phyloP scores from a whole-genome alignment of 1,284 basidiomycete genomes.

The Irpex lacteus region DNA sequence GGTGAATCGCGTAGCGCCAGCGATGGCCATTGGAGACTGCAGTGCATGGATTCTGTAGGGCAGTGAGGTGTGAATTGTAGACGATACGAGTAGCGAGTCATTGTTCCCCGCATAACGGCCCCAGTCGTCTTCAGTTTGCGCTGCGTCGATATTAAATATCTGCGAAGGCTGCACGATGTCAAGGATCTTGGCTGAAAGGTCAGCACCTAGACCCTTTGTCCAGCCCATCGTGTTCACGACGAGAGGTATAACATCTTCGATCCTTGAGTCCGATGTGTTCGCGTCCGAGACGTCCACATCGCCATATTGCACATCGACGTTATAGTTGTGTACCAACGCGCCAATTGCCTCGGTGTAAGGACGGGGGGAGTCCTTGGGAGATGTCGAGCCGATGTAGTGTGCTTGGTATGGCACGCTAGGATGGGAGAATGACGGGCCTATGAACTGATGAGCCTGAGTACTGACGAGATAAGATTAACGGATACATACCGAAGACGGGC shows the following conservation, averaged over 20 bases:
- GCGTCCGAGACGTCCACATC: neutral
- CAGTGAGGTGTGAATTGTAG: too few species aligned
- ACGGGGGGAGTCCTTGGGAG: slow-evolving; percentile 79
- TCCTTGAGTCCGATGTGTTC: slow-evolving; percentile 29
- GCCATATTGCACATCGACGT: slow-evolving; percentile 61
- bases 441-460: neutral
- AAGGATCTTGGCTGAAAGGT: slow-evolving; percentile 74
- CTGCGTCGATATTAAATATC: slow-evolving; percentile 54
- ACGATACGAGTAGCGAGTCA: too few species aligned
- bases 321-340: slow-evolving; percentile 70
- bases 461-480: neutral
- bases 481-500: slow-evolving; percentile 64
- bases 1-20: slow-evolving; percentile 48
- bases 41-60: neutral
- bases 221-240: slow-evolving; percentile 97
- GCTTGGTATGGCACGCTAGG: slow-evolving; percentile 68
- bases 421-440: slow-evolving; percentile 87
- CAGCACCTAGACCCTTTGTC: slow-evolving; percentile 91
- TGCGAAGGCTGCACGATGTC: slow-evolving; percentile 62
- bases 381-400: slow-evolving; percentile 81
- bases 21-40: slow-evolving; percentile 16
- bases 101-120: neutral
- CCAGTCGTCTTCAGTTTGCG: slow-evolving; percentile 20
- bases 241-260: slow-evolving; percentile 69
- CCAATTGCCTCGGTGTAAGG: slow-evolving; percentile 74